Percentiles rank a stretch among this genome's conserved stretches.
These are phyloP conservation scores for Berkeleyomyces rouxiae DNA, from an alignment of 2,329 filamentous ascomycete genomes.

Conservation along the genomic window DNA sequence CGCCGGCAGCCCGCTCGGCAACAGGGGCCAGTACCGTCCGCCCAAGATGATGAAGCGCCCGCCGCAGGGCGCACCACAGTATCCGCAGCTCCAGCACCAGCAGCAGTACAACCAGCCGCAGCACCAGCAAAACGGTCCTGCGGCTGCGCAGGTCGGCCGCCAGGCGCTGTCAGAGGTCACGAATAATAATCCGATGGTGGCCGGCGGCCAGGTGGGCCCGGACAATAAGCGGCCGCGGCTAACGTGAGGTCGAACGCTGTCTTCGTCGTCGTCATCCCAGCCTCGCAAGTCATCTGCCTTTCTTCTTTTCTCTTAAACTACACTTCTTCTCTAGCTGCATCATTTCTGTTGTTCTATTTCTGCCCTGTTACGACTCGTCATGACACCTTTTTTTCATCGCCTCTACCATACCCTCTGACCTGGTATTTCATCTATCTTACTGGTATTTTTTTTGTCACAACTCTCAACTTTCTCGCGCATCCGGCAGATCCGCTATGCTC, in stretches of 20 bases:
- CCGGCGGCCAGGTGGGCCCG: conserved; percentile 17
- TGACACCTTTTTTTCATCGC: not conserved
- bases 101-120: conserved; percentile 13
- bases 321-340: not conserved
- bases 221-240: conserved; percentile 39
- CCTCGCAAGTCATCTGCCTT: not conserved
- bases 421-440: no score
- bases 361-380: not conserved
- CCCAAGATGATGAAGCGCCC: conserved; percentile 39
- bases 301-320: not conserved
- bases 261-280: no score
- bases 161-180: conserved; percentile 35
- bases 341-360: not conserved
- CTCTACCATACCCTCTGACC: no score
- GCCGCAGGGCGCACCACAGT: conserved; percentile 18
- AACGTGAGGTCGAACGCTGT: conserved; percentile 16
- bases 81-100: conserved; percentile 17
- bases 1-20: conserved; percentile 38
- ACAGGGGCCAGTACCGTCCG: conserved; percentile 41
- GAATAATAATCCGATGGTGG: conserved; percentile 23
- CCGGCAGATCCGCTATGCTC: not conserved
- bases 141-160: conserved; percentile 18
- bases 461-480: no score
- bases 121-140: not conserved
- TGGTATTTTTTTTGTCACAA: not conserved